A percentile compares a stretch with the other conserved stretches of the same genome.
phyloP scores from a whole-genome alignment of 805 yeast genomes.

The Starmerella davenportii region DNA sequence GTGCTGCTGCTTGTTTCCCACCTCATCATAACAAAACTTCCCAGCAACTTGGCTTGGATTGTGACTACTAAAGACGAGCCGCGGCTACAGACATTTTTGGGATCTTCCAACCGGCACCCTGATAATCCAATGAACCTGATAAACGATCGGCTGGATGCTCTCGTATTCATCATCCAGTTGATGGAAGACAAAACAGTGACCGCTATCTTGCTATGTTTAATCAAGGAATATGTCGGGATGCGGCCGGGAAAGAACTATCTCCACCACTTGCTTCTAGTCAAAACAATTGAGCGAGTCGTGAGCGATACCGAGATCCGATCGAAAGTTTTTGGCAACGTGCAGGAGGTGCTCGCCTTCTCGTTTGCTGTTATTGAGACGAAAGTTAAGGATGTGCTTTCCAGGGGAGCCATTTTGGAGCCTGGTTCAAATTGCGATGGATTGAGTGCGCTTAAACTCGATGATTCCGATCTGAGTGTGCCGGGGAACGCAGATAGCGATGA shows the following conservation, averaged over 20 bases:
- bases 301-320: slow-evolving; percentile 29
- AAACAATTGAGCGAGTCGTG: slow-evolving; percentile 7
- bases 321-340: slow-evolving; percentile 36
- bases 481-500: slow-evolving; percentile 15
- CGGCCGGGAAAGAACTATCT: slow-evolving; percentile 15
- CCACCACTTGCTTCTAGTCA: slow-evolving; percentile 17
- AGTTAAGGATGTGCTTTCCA: not conserved
- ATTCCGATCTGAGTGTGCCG: not conserved
- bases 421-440: no score
- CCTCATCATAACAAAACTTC: slow-evolving; percentile 1
- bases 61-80: slow-evolving; percentile 1
- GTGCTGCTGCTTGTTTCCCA: not conserved
- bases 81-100: slow-evolving; percentile 1
- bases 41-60: slow-evolving; percentile 5
- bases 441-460: not conserved
- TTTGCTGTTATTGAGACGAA: slow-evolving; percentile 24
- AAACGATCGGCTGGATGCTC: slow-evolving; percentile 28
- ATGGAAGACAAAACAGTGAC: slow-evolving; percentile 32
- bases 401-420: not conserved
- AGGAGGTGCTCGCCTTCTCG: slow-evolving; percentile 36
- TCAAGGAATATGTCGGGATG: slow-evolving; percentile 30
- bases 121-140: slow-evolving; percentile 18
- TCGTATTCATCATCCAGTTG: slow-evolving; percentile 31
- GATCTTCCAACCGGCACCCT: not conserved
- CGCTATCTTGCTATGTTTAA: slow-evolving; percentile 30